A percentile compares a stretch with the other conserved stretches of the same genome.
These are phyloP conservation scores for Candida freyschussii DNA, from an alignment of 1,139 yeast genomes.

Conservation along the genomic window DNA sequence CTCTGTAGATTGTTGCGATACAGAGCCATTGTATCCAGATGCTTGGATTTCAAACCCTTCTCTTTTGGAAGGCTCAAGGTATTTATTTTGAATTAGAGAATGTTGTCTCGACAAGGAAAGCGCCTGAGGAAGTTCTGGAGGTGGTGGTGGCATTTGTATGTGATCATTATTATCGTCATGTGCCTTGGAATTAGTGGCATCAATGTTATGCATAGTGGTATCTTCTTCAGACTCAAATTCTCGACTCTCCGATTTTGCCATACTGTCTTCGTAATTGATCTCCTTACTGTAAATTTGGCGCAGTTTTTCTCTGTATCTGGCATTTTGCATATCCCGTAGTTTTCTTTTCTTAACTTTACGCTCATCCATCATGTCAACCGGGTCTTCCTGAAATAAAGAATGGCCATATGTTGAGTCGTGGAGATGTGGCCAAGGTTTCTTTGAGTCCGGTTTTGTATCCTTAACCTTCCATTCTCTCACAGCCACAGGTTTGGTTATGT, in stretches of 20 bases:
- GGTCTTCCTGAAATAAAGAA: slow-evolving; percentile 32
- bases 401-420: slow-evolving; percentile 37
- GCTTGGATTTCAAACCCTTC: slow-evolving; percentile 67
- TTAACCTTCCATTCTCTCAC: slow-evolving; percentile 67
- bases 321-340: slow-evolving; percentile 29
- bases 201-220: slow-evolving; percentile 4
- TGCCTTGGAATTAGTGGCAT: not conserved
- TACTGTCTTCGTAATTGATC: slow-evolving; percentile 1
- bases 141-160: slow-evolving; percentile 17
- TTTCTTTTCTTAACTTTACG: slow-evolving; percentile 31
- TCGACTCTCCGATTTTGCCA: slow-evolving; percentile 2
- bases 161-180: slow-evolving; percentile 4
- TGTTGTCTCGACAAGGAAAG: slow-evolving; percentile 28
- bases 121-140: slow-evolving; percentile 12
- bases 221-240: slow-evolving; percentile 5
- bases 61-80: slow-evolving; percentile 30
- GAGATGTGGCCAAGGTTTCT: slow-evolving; percentile 32
- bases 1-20: slow-evolving; percentile 31
- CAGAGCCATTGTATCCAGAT: slow-evolving; percentile 69
- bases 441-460: slow-evolving; percentile 18
- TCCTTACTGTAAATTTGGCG: slow-evolving; percentile 18
- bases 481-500: slow-evolving; percentile 76
- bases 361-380: slow-evolving; percentile 25
- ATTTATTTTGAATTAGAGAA: slow-evolving; percentile 23
- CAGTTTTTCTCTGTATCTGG: slow-evolving; percentile 30